Evolutionary conservation across 2,329 filamentous ascomycete species (phyloP).

Genomic region (Sporothrix euskadiensis): DNA sequence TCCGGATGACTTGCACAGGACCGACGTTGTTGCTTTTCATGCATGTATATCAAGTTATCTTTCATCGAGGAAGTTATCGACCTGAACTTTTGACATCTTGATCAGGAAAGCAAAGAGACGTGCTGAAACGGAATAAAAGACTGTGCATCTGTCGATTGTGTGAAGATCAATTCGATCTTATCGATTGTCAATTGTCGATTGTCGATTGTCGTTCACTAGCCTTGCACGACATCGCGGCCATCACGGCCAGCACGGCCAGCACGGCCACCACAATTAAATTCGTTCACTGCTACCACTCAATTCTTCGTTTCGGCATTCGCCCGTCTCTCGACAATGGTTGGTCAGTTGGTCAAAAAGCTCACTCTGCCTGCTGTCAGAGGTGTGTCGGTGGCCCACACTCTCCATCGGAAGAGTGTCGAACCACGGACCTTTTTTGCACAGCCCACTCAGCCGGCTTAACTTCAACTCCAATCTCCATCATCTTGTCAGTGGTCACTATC

Average conservation of each 20-base stretch:
- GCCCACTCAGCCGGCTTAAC: background rate
- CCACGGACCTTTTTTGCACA: slow-evolving; percentile 3
- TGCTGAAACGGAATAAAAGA: background rate
- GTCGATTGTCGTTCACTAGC: background rate
- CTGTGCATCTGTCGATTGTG: background rate
- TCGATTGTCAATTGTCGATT: background rate
- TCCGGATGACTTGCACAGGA: background rate
- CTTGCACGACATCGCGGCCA: background rate
- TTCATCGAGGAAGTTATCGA: background rate
- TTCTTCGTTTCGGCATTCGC: background rate
- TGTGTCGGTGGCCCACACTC: background rate
- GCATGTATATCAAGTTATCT: background rate
- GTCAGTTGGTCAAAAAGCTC: background rate
- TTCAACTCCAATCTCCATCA: background rate
- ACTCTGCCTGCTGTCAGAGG: background rate
- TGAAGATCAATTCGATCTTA: background rate
- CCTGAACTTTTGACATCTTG: background rate
- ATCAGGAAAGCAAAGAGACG: background rate
- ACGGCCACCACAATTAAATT: background rate
- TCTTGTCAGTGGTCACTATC: background rate
- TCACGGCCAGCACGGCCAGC: background rate
- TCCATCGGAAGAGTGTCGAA: slow-evolving; percentile 2
- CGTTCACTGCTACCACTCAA: background rate
- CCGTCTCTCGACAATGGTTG: background rate
- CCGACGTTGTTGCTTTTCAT: background rate